Evolutionary conservation across 2,329 filamentous ascomycete species (phyloP).

Genomic region (Grosmannia clavigera): DNA sequence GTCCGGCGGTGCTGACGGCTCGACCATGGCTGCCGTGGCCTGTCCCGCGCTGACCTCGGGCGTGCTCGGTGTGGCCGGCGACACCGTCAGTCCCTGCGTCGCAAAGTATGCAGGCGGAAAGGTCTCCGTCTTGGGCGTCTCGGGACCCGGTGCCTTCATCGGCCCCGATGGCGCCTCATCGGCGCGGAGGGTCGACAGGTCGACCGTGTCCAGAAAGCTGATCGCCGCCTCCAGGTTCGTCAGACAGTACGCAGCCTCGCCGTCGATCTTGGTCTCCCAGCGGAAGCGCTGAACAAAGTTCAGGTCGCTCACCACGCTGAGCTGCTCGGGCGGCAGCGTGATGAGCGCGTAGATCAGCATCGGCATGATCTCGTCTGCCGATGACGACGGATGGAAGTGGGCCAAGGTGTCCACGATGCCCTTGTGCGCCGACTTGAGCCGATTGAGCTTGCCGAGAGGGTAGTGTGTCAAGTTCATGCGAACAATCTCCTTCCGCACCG

Average conservation of each 20-base stretch:
- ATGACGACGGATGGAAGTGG: conserved; percentile 63
- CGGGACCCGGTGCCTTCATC: conserved; percentile 36
- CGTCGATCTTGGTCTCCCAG: conserved; percentile 73
- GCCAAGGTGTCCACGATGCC: conserved; percentile 79
- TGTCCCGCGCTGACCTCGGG: conserved; percentile 20
- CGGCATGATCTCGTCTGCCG: conserved; percentile 91
- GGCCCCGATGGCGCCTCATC: conserved; percentile 64
- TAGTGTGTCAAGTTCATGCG: conserved; percentile 81
- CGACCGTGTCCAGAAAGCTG: conserved; percentile 88
- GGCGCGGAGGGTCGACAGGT: conserved; percentile 73
- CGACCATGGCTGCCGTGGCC: conserved; percentile 12
- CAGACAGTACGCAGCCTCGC: conserved; percentile 89
- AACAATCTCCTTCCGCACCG: conserved; percentile 58
- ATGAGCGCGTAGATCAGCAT: conserved; percentile 95
- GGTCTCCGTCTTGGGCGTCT: conserved; percentile 36
- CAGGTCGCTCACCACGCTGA: conserved; percentile 89
- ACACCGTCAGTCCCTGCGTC: conserved; percentile 22
- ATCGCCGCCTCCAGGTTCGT: conserved; percentile 94
- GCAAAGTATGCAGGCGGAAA: conserved; percentile 32
- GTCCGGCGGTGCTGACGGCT: conserved; percentile 21
- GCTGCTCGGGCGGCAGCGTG: conserved; percentile 71
- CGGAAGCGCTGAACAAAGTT: conserved; percentile 89
- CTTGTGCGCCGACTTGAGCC: conserved; percentile 81
- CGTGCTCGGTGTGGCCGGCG: conserved; percentile 19
- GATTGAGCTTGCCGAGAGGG: conserved; percentile 80